Evolutionary conservation across 140 eudicot genomes (phyloP).

Genomic region (Bidens hawaiensis): DNA sequence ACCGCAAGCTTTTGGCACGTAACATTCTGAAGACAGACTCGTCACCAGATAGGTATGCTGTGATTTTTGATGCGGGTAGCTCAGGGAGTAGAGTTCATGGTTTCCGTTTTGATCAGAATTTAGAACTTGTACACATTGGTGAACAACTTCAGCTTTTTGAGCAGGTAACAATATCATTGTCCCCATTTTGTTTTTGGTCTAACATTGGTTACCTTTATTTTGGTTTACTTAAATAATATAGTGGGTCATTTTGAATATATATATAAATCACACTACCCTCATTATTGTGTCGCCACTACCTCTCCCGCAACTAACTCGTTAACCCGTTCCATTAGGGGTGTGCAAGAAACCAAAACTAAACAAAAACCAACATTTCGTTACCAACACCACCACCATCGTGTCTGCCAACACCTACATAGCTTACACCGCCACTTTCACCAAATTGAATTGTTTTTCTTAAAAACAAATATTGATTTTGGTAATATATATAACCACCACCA

Average conservation of each 20-base stretch:
- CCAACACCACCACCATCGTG: neutral
- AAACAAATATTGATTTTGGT: too few species aligned
- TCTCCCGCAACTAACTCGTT: too few species aligned
- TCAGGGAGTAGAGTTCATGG: slow-evolving; percentile 82
- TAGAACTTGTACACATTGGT: slow-evolving; percentile 59
- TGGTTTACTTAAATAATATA: too few species aligned
- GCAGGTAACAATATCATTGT: neutral
- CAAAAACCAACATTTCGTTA: neutral
- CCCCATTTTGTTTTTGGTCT: too few species aligned
- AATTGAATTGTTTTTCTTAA: too few species aligned
- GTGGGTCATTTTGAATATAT: too few species aligned
- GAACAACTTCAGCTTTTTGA: slow-evolving; percentile 41
- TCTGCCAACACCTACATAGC: too few species aligned
- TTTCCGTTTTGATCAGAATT: neutral
- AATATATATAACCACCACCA: too few species aligned
- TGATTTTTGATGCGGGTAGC: slow-evolving; percentile 92
- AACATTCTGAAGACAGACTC: slow-evolving; percentile 1
- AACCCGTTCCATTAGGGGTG: too few species aligned
- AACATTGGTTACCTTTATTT: too few species aligned
- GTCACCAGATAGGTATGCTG: slow-evolving; percentile 43
- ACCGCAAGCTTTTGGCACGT: slow-evolving; percentile 6
- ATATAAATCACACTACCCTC: too few species aligned
- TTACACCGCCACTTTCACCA: neutral
- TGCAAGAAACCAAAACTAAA: neutral
- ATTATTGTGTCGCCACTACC: too few species aligned